Conservation (phyloP, 192 early-diverging fungal genomes). For the Entophlyctis luteolus region DNA sequence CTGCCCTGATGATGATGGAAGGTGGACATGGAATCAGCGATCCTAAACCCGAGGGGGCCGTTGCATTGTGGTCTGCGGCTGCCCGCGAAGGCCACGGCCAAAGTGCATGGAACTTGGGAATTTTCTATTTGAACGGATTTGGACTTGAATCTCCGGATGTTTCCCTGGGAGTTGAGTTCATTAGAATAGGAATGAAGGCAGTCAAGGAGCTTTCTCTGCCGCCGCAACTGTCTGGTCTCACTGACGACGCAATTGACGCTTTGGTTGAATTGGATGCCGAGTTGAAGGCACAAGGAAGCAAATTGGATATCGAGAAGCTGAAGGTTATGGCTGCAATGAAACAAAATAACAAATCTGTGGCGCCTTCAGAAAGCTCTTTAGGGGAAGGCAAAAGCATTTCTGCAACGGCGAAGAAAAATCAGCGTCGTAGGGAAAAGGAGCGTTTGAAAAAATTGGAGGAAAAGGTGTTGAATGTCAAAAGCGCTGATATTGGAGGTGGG, state of each 20-base stretch:
- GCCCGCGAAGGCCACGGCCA: conserved; percentile 30
- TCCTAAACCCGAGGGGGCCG: conserved; percentile 26
- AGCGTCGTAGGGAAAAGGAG: conserved; percentile 14
- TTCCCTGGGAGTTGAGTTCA: conserved; percentile 23
- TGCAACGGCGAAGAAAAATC: conserved; percentile 2
- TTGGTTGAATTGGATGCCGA: conserved; percentile 29
- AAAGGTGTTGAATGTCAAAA: not conserved
- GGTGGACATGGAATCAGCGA: conserved; percentile 34
- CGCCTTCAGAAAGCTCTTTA: not conserved
- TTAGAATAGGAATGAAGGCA: conserved; percentile 21
- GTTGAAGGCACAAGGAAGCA: conserved; percentile 24
- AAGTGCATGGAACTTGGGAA: conserved; percentile 37
- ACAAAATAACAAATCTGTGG: not conserved
- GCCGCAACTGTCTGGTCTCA: conserved; percentile 32
- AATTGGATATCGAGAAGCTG: conserved; percentile 27
- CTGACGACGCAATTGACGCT: conserved; percentile 14
- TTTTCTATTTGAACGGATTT: conserved; percentile 43
- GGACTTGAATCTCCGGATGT: conserved; percentile 35
- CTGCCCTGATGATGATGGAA: conserved; percentile 34
- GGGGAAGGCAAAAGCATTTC: not conserved
- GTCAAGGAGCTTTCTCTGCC: conserved; percentile 31
- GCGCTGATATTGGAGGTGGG: not conserved
- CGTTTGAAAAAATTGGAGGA: not conserved
- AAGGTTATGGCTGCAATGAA: conserved; percentile 12
- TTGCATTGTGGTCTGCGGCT: conserved; percentile 11